These are phyloP conservation scores for Flaveria ramosissima DNA, from an alignment of 129 eudicot genomes.

Conservation along the genomic window DNA sequence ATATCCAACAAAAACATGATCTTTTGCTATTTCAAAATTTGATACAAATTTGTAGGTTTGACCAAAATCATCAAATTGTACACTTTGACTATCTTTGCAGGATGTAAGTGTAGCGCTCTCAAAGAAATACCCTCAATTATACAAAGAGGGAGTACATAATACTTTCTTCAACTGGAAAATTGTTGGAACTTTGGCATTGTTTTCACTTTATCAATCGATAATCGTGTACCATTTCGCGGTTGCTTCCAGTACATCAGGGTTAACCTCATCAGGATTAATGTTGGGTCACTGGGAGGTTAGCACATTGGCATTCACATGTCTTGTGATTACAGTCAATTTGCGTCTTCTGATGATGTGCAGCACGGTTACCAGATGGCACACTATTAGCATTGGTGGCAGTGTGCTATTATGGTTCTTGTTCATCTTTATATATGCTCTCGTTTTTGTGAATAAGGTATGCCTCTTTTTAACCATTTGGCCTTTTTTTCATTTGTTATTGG, in stretches of 20 bases:
- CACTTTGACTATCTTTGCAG: conserved; percentile 36
- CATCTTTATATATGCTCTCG: conserved; percentile 68
- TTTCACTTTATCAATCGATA: conserved; percentile 77
- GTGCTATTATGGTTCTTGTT: conserved; percentile 77
- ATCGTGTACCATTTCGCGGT: conserved; percentile 69
- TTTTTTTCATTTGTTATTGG: not conserved
- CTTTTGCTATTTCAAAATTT: not conserved
- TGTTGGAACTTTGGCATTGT: conserved; percentile 69
- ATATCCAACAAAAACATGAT: not conserved
- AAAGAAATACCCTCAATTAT: conserved; percentile 85
- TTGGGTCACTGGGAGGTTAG: conserved; percentile 96
- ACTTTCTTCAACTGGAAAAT: conserved; percentile 79
- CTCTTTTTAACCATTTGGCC: not conserved
- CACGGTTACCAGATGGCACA: conserved; percentile 93
- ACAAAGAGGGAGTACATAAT: conserved; percentile 81
- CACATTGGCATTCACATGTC: conserved; percentile 88
- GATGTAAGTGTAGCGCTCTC: conserved; percentile 87
- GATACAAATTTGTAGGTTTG: not conserved
- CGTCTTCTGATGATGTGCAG: conserved; percentile 92
- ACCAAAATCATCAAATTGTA: not conserved
- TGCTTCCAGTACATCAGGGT: conserved; percentile 54
- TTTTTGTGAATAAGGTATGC: conserved; percentile 60
- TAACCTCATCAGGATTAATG: conserved; percentile 74
- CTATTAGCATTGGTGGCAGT: conserved; percentile 89
- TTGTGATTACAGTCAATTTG: conserved; percentile 80